A percentile compares a stretch with the other conserved stretches of the same genome.
phyloP scores from a whole-genome alignment of 1,284 basidiomycete species.

The Abortiporus biennis region DNA sequence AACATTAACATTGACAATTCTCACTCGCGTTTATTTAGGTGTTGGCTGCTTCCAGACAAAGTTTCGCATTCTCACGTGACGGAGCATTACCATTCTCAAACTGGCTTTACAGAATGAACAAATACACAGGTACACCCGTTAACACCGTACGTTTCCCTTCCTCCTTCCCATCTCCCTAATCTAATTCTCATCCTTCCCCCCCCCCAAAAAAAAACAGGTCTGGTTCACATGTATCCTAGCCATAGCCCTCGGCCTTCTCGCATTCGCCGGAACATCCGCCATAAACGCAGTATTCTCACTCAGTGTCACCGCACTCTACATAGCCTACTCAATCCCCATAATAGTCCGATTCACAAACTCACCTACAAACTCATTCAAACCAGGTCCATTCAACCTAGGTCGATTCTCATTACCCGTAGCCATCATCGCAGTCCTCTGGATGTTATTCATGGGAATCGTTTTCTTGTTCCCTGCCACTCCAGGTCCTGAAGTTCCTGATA shows the following conservation, averaged over 20 bases:
- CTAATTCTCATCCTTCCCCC: background rate
- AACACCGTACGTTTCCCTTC: slow-evolving; percentile 33
- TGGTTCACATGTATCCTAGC: slow-evolving; percentile 45
- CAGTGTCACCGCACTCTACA: slow-evolving; percentile 48
- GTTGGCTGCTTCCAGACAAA: slow-evolving; percentile 38
- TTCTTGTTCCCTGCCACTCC: slow-evolving; percentile 61
- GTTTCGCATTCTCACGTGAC: slow-evolving; percentile 61
- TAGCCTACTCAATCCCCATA: slow-evolving; percentile 48
- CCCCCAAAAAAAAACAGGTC: slow-evolving; percentile 28
- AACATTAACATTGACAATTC: background rate
- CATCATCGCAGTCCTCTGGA: slow-evolving; percentile 47
- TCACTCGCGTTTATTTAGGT: slow-evolving; percentile 7
- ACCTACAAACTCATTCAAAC: slow-evolving; percentile 50
- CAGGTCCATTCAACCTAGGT: slow-evolving; percentile 65
- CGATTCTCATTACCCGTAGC: slow-evolving; percentile 26
- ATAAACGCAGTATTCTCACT: slow-evolving; percentile 64
- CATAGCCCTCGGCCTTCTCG: slow-evolving; percentile 47
- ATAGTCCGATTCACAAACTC: slow-evolving; percentile 26
- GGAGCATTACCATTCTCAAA: slow-evolving; percentile 67
- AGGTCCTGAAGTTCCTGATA: slow-evolving; percentile 34
- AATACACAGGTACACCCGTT: slow-evolving; percentile 58
- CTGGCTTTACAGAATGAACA: slow-evolving; percentile 61
- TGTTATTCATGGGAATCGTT: slow-evolving; percentile 53
- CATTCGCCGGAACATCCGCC: slow-evolving; percentile 57
- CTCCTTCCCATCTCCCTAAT: slow-evolving; percentile 24